Base-by-base conservation (phyloP, 768 basidiomycete genomes). In the Dacryopinax spathularia region DNA sequence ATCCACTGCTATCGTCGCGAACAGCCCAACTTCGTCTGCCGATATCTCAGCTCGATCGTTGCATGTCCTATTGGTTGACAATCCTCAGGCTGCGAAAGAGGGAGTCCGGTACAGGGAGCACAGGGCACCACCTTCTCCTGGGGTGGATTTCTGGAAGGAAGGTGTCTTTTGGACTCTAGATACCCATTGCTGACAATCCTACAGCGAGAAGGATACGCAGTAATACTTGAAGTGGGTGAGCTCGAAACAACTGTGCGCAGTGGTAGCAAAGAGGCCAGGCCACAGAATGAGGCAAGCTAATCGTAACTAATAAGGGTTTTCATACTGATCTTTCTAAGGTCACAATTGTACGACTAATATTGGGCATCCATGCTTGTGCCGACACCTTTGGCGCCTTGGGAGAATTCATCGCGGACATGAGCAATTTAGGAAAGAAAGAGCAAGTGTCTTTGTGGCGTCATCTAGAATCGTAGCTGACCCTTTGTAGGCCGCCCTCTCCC, bases 321-420 rank as follows among this genome's bases (percentile, higher is more conserved):
- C 13, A 43, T n/a, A 7, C 44, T 41, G 37, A 66, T 37, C 2
- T 35, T 35, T 33, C 18, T 9, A 62, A 90, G 89, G 73, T 88
- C 25, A 68, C 74, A n/a, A 71, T 88, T 27, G 77, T 84, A 61
- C 78, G 75, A 15, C 74, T 83, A 34, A 75, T 74, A 18, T 72
- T 91, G 3, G 78, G 78, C 37, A 67, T 89, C 43, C 85, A 87
- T 70, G 77, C 90, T 27, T 90, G 88, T 69, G 89, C 91, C 12
- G 90, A 92, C 72, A 88, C 89, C 0, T 73, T 86, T 62, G 73
- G 77, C 6, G 81, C 82, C 1, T 73, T 91, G 31, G 75, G 79
- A 0, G 77, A 79, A 3, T 82, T 90, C 68, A 77, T 79, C 33
- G 72, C 75, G 25, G 82, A 85, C 68, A 67, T 88, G 61, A 72